A percentile compares a stretch with the other conserved stretches of the same genome.
Conservation (phyloP, 306 rosid species). For the Fragaria iinumae region DNA sequence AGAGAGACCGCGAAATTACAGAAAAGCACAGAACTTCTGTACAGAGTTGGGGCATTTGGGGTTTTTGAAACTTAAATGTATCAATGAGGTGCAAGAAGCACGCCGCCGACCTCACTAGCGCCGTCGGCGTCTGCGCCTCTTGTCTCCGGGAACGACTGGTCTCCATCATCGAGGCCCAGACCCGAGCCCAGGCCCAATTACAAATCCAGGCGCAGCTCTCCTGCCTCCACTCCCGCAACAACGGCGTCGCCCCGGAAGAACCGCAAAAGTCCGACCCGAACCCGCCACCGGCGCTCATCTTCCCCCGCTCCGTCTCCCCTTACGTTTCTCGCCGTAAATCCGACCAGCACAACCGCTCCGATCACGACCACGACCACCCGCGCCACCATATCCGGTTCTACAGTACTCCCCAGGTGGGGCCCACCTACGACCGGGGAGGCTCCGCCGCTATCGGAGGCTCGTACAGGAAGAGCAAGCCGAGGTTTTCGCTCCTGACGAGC, state of each 20-base stretch:
- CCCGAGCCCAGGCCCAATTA: conserved; percentile 42
- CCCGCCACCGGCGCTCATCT: conserved; percentile 30
- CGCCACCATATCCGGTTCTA: conserved; percentile 41
- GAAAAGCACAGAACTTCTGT: background rate
- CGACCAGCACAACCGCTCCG: conserved; percentile 33
- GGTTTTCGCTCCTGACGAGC: conserved; percentile 38
- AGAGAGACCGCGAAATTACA: background rate
- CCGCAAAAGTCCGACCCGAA: conserved; percentile 45
- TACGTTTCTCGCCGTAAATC: conserved; percentile 78
- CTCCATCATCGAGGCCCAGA: conserved; percentile 53
- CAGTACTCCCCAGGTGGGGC: conserved; percentile 87
- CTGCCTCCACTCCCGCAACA: conserved; percentile 39
- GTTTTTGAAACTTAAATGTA: background rate
- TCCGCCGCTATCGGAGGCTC: conserved; percentile 22
- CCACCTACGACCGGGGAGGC: conserved; percentile 26
- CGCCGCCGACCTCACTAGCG: conserved; percentile 51
- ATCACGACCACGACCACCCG: conserved; percentile 10
- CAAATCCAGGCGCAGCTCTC: conserved; percentile 41
- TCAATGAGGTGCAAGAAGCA: conserved; percentile 92
- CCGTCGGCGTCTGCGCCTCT: conserved; percentile 82
- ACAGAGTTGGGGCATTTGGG: background rate
- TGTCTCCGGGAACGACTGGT: conserved; percentile 81
- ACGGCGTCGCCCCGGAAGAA: conserved; percentile 26
- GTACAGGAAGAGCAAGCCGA: conserved; percentile 45
- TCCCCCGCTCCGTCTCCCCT: conserved; percentile 93